Evolutionary conservation across 345 rosid genomes (phyloP), one percentile per base, ranked within the genome.

Genomic region (Anastatica hierochuntica): DNA sequence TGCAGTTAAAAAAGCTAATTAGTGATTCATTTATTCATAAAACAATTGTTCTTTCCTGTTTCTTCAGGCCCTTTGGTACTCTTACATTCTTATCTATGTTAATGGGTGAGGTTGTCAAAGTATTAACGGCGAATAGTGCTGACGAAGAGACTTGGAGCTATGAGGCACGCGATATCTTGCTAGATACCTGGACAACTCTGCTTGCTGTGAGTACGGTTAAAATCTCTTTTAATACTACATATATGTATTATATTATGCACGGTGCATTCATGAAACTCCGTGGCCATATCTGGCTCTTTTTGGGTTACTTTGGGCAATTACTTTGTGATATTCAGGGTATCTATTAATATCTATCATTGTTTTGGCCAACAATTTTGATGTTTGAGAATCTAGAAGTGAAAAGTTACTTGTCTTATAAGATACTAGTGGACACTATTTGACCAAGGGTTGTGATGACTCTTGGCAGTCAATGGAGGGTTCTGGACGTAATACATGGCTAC

Each of bases 61-160:
- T 64, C 60, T 76, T 36, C 79, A 92, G 98, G 80, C 80, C 96
- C 67, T 92, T 57, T 49, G 95, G 98, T 61, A 84, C 98, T 54
- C 73, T 88, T 63, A 70, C 80, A 51, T 71, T 92, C 57, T 66
- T 85, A 73, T 88, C 95, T 56, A 66, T 62, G 68, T 73, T 92
- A 75, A 88, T 88, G 98, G 76, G 90, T 74, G 95, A 81, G 74
- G 88, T 85, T 69, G 57, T 92, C 61, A 92, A 92, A 76, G 87
- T 75, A 56, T 79, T 80, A 30, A 69, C 79, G 81, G 74, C 64
- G 17, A 75, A 72, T 60, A 63, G 51, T 64, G 68, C 77, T 23
- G 94, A 83, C 29, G 79, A 92, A 41, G 97, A 81, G 72, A 74
- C 83, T 31, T 92, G 96, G 98, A 92, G 95, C 72, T 85, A 94